A percentile compares a stretch with the other conserved stretches of the same genome.
Conservation (phyloP, 371 early-diverging fungal genomes). For the Zopfochytrium polystomum region DNA sequence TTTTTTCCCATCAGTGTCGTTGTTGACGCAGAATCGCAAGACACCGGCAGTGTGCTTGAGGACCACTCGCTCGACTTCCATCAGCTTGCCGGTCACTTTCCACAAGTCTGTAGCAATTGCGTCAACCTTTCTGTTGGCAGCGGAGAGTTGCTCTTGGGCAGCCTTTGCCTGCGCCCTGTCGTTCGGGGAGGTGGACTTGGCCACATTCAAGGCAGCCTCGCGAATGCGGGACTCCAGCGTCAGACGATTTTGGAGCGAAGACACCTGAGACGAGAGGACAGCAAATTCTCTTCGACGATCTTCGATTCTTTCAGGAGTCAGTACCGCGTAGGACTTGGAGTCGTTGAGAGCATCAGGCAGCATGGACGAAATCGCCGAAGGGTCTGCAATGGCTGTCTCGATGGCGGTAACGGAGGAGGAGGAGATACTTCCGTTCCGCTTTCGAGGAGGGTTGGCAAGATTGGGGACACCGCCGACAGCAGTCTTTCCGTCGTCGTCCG, state of each 20-base stretch:
- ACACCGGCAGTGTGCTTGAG: slow-evolving; percentile 70
- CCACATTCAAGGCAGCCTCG: slow-evolving; percentile 63
- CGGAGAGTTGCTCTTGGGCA: slow-evolving; percentile 55
- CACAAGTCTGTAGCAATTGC: slow-evolving; percentile 65
- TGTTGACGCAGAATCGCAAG: slow-evolving; percentile 32
- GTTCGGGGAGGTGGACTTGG: slow-evolving; percentile 41
- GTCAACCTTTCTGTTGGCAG: slow-evolving; percentile 64
- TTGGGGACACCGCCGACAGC: not conserved
- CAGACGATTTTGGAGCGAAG: slow-evolving; percentile 55
- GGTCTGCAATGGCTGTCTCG: slow-evolving; percentile 8
- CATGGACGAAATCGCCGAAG: slow-evolving; percentile 1
- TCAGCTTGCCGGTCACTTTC: slow-evolving; percentile 55
- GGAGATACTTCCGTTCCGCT: slow-evolving; percentile 1
- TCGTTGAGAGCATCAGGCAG: slow-evolving; percentile 20
- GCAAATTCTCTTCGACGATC: slow-evolving; percentile 44
- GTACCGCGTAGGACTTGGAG: slow-evolving; percentile 26
- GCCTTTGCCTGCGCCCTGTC: slow-evolving; percentile 38
- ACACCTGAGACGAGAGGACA: slow-evolving; percentile 43
- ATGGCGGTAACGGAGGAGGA: slow-evolving; percentile 1
- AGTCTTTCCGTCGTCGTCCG: not conserved
- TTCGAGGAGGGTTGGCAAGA: not conserved
- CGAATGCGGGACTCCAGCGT: slow-evolving; percentile 64
- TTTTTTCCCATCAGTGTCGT: slow-evolving; percentile 5
- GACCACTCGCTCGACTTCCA: slow-evolving; percentile 62
- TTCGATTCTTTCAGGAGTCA: slow-evolving; percentile 29